Evolutionary conservation across 441 rosid species (phyloP), one percentile per base, ranked within the genome.

Genomic region (Lepidium campestre): DNA sequence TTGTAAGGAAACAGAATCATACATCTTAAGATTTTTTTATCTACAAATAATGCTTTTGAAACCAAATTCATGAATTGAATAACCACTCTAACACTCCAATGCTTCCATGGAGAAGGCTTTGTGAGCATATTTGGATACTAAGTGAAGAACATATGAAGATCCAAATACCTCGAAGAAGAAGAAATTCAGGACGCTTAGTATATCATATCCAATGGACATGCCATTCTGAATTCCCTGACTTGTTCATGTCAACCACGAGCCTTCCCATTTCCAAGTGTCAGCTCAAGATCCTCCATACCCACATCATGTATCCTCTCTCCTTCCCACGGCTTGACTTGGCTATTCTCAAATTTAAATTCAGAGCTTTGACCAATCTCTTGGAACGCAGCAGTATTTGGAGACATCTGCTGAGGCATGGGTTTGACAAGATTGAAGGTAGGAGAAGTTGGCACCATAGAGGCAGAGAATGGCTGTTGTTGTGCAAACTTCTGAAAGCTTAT

Each of bases 221-320:
- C 36, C 22, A 59, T 56, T 19, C 15, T 29, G 56, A 23, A 23
- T 31, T 71, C 3, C 19, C 15, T 22, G 40, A 13, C 20, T 61
- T 14, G 46, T 60, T 27, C 23, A 45, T 5, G 12, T 79, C 71
- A 90, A 76, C 71, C 74, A 75, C 73, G 87, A 54, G 84, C 86
- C 75, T 91, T 94, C 11, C 87, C 80, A 20, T 72, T 83, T 65
- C 98, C 99, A 40, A 94, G 97, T 3, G 96, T 89, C 76, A 94
- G 98, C 80, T 94, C 97, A 13, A 94, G 86, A 73, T 91, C 99
- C 49, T 91, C 99, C 85, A 89, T 58, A 57, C 89, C 95, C 10
- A 89, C 94, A 56, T 94, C 98, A 62, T 89, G 98, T 64, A 94
- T 91, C 87, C 80, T 89, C 77, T 94, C 99, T 59, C 99, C 99